Evolutionary conservation across 208 protist species (phyloP).

Genomic region (Wallacemonas collosoma): DNA sequence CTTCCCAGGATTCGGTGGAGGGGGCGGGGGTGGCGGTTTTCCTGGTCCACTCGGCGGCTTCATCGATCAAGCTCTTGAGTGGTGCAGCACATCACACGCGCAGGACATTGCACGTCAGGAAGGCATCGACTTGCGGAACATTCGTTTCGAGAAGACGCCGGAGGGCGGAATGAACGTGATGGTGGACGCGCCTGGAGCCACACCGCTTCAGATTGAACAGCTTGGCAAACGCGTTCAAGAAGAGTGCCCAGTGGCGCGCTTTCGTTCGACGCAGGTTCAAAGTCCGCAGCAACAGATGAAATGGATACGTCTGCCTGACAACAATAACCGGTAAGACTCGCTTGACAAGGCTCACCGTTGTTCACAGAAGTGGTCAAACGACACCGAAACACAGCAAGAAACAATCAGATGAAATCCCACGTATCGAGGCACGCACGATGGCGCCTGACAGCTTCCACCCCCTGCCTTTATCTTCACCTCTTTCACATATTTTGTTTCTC

Average conservation of each 20-base stretch:
- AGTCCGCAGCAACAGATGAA: slow-evolving; percentile 72
- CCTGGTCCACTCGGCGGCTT: slow-evolving; percentile 59
- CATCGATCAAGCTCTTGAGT: slow-evolving; percentile 83
- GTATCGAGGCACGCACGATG: no score
- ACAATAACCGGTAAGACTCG: slow-evolving; percentile 53
- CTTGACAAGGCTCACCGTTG: neutral
- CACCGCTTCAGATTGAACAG: slow-evolving; percentile 82
- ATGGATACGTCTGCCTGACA: slow-evolving; percentile 75
- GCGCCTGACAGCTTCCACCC: no score
- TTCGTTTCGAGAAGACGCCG: slow-evolving; percentile 74
- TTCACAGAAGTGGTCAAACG: neutral
- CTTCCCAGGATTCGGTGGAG: slow-evolving; percentile 4
- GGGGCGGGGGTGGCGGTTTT: slow-evolving; percentile 21
- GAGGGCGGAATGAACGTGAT: slow-evolving; percentile 77
- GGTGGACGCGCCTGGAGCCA: slow-evolving; percentile 84
- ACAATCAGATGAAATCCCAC: neutral
- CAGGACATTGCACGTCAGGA: slow-evolving; percentile 71
- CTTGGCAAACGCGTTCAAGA: slow-evolving; percentile 84
- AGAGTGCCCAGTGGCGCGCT: slow-evolving; percentile 87
- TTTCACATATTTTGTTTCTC: slow-evolving; percentile 23
- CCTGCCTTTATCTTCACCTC: slow-evolving; percentile 5
- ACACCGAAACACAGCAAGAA: neutral
- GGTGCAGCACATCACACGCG: slow-evolving; percentile 84
- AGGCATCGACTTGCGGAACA: slow-evolving; percentile 76
- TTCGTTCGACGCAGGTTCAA: slow-evolving; percentile 75